Evolutionary conservation across 805 yeast genomes (phyloP), one percentile per base, ranked within the genome.

Genomic region (Vanderwaltozyma tropicalis): DNA sequence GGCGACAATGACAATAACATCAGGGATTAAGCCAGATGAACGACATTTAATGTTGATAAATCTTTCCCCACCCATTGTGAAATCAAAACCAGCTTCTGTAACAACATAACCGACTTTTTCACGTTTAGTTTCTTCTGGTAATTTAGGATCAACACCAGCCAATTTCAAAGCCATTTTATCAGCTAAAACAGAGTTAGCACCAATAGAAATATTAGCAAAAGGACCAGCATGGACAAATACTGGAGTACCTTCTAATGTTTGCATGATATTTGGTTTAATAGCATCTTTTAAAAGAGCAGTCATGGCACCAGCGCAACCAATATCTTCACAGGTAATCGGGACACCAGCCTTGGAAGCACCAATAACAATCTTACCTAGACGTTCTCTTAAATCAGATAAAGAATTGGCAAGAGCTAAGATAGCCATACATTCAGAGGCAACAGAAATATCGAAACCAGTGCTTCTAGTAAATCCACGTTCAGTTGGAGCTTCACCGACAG

Each of bases 11-110:
- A 82, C 85, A 45, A 82, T 81, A 32, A 74, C 78, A 57, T 82
- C 85, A 15, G 94, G 94, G 22, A 68, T 68, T 44, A 81, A 67
- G 8, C 89, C 92, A n/a, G 85, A 76, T 9, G 87, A 71, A 57
- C 92, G 72, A 59, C 88, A 79, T 61, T 82, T 82, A 64, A 82
- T 82, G 62, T 82, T 80, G 60, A 80, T 68, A 62, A 82, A 82
- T 63, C 94, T 69, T 66, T 82, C 94, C 60, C 94, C 94, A 57
- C 94, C 94, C 94, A 82, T 82, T 36, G 92, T 82, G 69, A 82
- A 82, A 62, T 82, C 94, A 64, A 82, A 82, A 44, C 94, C 94
- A 15, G 94, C 94, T 61, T 82, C 94, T 34, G 94, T 82, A 38
- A 82, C 80, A 43, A 82, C 94, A 50, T 74, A 82, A 44, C 94